Percentiles rank a stretch among this genome's conserved stretches.
phyloP scores from a whole-genome alignment of 2,329 filamentous ascomycete genomes.

The Fusarium marasasianum region DNA sequence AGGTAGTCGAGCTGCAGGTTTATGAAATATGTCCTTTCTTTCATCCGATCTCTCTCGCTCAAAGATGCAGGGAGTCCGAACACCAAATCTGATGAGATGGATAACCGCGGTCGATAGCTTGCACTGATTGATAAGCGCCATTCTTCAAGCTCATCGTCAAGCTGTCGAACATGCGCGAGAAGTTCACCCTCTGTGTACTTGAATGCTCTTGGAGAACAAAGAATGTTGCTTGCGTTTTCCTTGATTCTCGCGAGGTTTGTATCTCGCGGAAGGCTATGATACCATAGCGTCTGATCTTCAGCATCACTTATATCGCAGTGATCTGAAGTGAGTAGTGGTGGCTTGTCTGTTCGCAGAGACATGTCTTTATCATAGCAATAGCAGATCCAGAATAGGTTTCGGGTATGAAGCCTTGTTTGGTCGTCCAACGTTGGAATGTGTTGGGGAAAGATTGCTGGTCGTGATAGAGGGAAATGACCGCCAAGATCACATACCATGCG shows the following conservation, averaged over 20 bases:
- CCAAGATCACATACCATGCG: slow-evolving; percentile 29
- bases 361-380: slow-evolving; percentile 22
- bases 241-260: slow-evolving; percentile 25
- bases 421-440: slow-evolving; percentile 21
- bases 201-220: slow-evolving; percentile 24
- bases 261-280: slow-evolving; percentile 5
- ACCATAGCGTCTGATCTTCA: slow-evolving; percentile 6
- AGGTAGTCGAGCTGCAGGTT: slow-evolving; percentile 30
- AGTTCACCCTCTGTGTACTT: slow-evolving; percentile 38
- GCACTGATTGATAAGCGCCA: slow-evolving; percentile 43
- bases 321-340: slow-evolving; percentile 12
- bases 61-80: not conserved
- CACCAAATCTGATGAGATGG: slow-evolving; percentile 10
- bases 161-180: slow-evolving; percentile 38
- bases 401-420: not conserved
- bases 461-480: slow-evolving; percentile 11
- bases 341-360: slow-evolving; percentile 5
- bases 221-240: slow-evolving; percentile 20
- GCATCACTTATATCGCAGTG: slow-evolving; percentile 22
- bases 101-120: slow-evolving; percentile 24
- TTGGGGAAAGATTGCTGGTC: slow-evolving; percentile 11
- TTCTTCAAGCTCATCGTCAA: slow-evolving; percentile 47
- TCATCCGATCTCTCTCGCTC: not conserved
- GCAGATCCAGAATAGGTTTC: slow-evolving; percentile 19
- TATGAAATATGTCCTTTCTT: slow-evolving; percentile 7